Conservation (phyloP, 2,329 filamentous ascomycete species). For the Mollisia scopiformis region DNA sequence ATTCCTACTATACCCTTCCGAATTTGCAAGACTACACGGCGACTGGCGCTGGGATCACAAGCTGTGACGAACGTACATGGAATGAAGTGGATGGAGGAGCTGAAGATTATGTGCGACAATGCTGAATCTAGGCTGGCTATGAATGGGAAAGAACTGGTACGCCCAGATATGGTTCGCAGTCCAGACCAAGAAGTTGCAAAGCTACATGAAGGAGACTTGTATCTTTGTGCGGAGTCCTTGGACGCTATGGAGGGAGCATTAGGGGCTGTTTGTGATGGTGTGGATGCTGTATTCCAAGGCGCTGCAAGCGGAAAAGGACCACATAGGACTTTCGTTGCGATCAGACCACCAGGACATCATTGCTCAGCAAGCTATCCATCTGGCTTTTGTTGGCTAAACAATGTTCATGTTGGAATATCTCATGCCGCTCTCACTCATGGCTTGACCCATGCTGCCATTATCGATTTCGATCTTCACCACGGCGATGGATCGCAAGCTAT, state of each 20-base stretch:
- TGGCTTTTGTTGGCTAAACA: constrained; percentile 98
- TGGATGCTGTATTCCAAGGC: constrained; percentile 78
- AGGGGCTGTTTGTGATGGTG: constrained; percentile 89
- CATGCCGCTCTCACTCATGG: constrained; percentile 84
- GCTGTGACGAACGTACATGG: constrained; percentile 92
- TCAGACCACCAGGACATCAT: constrained; percentile 93
- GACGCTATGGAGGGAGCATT: constrained; percentile 88
- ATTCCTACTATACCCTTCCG: constrained; percentile 74
- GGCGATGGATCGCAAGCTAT: constrained; percentile 96
- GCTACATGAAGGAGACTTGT: constrained; percentile 88
- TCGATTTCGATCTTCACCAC: constrained; percentile 87
- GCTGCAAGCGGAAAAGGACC: constrained; percentile 52
- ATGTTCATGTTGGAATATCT: constrained; percentile 95
- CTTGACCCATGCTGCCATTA: constrained; percentile 73
- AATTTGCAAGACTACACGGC: constrained; percentile 79
- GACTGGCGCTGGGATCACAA: constrained; percentile 70
- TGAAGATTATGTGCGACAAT: constrained; percentile 80
- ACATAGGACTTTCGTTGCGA: constrained; percentile 84
- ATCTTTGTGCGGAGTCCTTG: constrained; percentile 84
- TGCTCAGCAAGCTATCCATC: constrained; percentile 89
- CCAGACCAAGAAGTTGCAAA: constrained; percentile 47
- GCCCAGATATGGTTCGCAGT: constrained; percentile 64
- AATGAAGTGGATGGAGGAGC: constrained; percentile 88
- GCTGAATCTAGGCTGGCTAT: constrained; percentile 78
- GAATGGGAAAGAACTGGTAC: constrained; percentile 76